Conservation (phyloP, 2,329 filamentous ascomycete genomes). For the Alternaria conjuncta region DNA sequence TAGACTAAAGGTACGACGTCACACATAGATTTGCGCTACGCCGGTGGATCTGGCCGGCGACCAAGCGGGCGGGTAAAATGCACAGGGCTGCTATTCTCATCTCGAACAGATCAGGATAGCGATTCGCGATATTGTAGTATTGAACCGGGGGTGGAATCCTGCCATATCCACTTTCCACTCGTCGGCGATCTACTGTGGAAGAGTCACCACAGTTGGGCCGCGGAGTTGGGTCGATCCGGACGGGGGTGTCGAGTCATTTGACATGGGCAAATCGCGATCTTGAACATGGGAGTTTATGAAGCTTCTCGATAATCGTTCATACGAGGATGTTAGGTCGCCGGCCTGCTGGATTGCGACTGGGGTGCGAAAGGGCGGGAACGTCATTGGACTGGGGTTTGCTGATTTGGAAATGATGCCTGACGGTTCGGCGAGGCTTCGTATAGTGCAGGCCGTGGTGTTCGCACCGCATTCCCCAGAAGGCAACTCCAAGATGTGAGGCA, state of each 20-base stretch:
- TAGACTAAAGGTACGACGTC: slow-evolving; percentile 2
- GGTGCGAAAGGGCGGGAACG: not conserved
- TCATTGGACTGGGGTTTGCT: not conserved
- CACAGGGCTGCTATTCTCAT: slow-evolving; percentile 2
- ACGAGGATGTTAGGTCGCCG: not conserved
- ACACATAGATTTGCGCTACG: slow-evolving; percentile 7
- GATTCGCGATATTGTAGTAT: not conserved
- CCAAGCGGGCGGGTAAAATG: slow-evolving; percentile 4
- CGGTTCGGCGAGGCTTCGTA: slow-evolving; percentile 7
- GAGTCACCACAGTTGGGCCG: slow-evolving; percentile 2
- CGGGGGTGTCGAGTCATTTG: slow-evolving; percentile 8
- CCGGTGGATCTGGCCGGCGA: slow-evolving; percentile 8
- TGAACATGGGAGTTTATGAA: not conserved
- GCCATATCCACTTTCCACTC: not conserved
- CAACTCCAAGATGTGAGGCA: slow-evolving; percentile 1
- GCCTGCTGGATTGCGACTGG: not conserved
- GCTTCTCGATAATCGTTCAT: not conserved
- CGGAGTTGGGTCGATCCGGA: slow-evolving; percentile 12
- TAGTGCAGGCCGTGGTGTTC: not conserved
- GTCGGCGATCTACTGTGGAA: slow-evolving; percentile 7
- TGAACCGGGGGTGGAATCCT: slow-evolving; percentile 1
- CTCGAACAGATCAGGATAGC: not conserved
- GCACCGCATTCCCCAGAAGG: slow-evolving; percentile 3
- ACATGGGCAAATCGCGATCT: not conserved
- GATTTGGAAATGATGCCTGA: slow-evolving; percentile 12